A percentile compares a stretch with the other conserved stretches of the same genome.
Conservation (phyloP, 768 basidiomycete genomes). For the Boletus patriciae region DNA sequence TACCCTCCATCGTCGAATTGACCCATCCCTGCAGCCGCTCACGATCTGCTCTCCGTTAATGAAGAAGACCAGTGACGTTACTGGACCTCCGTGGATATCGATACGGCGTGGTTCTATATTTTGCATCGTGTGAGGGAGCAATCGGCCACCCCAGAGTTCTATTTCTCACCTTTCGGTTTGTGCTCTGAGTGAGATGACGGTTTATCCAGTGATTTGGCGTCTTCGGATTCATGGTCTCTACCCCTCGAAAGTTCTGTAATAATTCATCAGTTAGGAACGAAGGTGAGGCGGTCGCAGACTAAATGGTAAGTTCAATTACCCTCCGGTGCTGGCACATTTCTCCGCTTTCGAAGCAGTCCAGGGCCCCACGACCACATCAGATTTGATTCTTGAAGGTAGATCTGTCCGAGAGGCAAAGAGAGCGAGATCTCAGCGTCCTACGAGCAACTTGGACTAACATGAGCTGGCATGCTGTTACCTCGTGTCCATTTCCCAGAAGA, state of each 20-base stretch:
- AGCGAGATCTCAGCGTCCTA: too few relatives aligned
- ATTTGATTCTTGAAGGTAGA: not conserved
- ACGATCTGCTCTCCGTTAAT: constrained; percentile 6
- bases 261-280: not conserved
- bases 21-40: constrained; percentile 6
- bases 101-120: not conserved
- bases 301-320: not conserved
- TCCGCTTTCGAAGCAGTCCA: not conserved
- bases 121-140: not conserved
- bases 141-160: too few relatives aligned
- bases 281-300: not conserved
- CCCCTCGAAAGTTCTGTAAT: not conserved
- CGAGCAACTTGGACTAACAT: not conserved
- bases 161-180: not conserved
- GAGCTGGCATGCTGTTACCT: not conserved
- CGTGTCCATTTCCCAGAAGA: not conserved
- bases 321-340: not conserved
- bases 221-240: not conserved
- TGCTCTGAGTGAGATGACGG: not conserved
- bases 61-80: constrained; percentile 7
- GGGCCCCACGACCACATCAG: not conserved
- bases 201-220: not conserved
- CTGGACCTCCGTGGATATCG: not conserved
- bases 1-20: constrained; percentile 7
- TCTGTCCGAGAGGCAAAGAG: not conserved